Evolutionary conservation across 2,329 filamentous ascomycete genomes (phyloP).

Genomic region (Fusarium nygamai): DNA sequence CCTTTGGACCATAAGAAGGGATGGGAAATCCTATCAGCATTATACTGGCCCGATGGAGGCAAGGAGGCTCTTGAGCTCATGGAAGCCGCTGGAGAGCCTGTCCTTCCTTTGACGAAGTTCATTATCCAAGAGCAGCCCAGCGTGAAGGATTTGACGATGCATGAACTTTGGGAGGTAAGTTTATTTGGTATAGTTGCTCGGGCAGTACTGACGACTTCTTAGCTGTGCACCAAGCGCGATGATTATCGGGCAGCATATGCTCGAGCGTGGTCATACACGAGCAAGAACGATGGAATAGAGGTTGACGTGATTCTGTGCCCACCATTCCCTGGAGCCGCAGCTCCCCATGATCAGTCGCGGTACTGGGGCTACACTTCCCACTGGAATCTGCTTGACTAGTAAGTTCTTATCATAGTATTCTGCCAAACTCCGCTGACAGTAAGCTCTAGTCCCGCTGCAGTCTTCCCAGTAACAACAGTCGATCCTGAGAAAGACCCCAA

Average conservation of each 20-base stretch:
- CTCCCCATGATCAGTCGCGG: constrained; percentile 53
- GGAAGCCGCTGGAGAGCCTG: constrained; percentile 64
- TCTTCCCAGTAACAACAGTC: constrained; percentile 64
- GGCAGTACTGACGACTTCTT: background rate
- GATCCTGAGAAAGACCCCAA: constrained; percentile 41
- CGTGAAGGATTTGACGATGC: constrained; percentile 52
- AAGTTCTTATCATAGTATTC: background rate
- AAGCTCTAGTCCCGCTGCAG: constrained; percentile 55
- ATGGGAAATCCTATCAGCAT: constrained; percentile 53
- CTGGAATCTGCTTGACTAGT: constrained; percentile 76
- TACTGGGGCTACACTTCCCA: constrained; percentile 74
- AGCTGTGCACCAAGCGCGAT: constrained; percentile 52
- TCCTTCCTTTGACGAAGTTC: constrained; percentile 66
- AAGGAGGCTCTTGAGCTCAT: constrained; percentile 62
- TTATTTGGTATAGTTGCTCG: accelerated
- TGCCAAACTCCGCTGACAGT: background rate
- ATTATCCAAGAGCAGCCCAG: constrained; percentile 65
- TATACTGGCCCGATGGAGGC: constrained; percentile 71
- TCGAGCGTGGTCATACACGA: constrained; percentile 51
- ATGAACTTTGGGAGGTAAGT: constrained; percentile 52
- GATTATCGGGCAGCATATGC: constrained; percentile 51
- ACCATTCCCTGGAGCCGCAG: constrained; percentile 61
- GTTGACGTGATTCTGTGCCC: constrained; percentile 73
- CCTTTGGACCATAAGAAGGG: constrained; percentile 62
- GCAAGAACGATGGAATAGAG: constrained; percentile 35